Conservation (phyloP, 495 filamentous ascomycete species). For the Pseudotulostoma volvatum region DNA sequence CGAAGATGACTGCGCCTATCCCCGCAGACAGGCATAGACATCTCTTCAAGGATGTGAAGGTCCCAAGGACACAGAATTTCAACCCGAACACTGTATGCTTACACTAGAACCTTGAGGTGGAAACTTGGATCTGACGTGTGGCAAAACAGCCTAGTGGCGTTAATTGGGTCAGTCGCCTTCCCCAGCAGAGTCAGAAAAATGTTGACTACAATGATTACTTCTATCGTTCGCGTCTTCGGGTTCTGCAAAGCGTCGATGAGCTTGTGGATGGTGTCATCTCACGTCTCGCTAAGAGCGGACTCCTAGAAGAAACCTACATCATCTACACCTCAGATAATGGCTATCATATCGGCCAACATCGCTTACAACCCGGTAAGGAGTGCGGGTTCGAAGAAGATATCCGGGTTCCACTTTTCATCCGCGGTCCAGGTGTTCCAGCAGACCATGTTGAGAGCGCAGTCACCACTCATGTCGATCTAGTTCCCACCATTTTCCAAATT, state of each 20-base stretch:
- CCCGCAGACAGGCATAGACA: conserved; percentile 24
- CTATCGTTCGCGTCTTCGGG: conserved; percentile 44
- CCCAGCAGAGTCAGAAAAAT: conserved; percentile 33
- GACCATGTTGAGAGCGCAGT: conserved; percentile 34
- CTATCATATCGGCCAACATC: conserved; percentile 60
- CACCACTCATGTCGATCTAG: conserved; percentile 53
- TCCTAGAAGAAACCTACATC: conserved; percentile 53
- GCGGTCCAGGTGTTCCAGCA: conserved; percentile 39
- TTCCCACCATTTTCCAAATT: conserved; percentile 42
- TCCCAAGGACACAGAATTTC: conserved; percentile 24
- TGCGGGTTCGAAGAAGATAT: conserved; percentile 62
- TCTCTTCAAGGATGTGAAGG: conserved; percentile 21
- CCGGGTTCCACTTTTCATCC: conserved; percentile 47
- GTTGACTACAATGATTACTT: conserved; percentile 53
- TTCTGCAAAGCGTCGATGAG: conserved; percentile 55
- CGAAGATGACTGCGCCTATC: conserved; percentile 34
- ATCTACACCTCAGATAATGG: conserved; percentile 63
- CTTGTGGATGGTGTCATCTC: conserved; percentile 41
- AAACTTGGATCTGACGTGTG: conserved; percentile 37
- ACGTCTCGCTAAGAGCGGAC: conserved; percentile 30
- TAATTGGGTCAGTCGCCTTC: conserved; percentile 43
- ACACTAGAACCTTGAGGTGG: conserved; percentile 31
- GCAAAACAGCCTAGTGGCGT: conserved; percentile 43
- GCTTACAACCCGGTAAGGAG: conserved; percentile 53
- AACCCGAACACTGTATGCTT: conserved; percentile 32